phyloP scores from a whole-genome alignment of 306 rosid species.

The Malus domestica region DNA sequence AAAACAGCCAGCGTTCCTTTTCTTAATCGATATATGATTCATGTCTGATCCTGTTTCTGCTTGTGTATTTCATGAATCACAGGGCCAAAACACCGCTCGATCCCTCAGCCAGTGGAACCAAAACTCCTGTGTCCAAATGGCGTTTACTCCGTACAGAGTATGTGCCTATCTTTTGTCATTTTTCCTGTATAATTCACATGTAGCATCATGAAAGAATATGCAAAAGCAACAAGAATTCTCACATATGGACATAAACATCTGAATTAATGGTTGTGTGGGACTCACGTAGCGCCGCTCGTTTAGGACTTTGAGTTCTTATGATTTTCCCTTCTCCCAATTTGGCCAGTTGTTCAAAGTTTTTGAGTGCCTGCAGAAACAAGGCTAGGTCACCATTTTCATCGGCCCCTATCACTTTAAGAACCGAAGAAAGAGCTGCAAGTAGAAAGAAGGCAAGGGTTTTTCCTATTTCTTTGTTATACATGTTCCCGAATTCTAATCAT shows the following conservation, averaged over 20 bases:
- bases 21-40: background rate
- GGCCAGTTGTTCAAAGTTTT: constrained; percentile 37
- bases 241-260: background rate
- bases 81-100: constrained; percentile 49
- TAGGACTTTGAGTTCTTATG: constrained; percentile 1
- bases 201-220: background rate
- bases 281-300: background rate
- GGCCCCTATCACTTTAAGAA: constrained; percentile 74
- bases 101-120: constrained; percentile 33
- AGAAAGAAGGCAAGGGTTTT: constrained; percentile 68
- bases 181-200: background rate
- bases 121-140: constrained; percentile 50
- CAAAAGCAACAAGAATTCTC: background rate
- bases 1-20: background rate
- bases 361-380: constrained; percentile 67
- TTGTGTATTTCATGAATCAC: background rate
- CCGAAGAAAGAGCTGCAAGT: constrained; percentile 86
- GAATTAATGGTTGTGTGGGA: background rate
- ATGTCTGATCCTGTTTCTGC: background rate
- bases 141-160: constrained; percentile 59
- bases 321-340: constrained; percentile 10
- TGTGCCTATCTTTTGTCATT: constrained; percentile 1
- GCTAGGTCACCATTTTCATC: constrained; percentile 64
- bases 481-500: background rate
- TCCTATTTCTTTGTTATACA: constrained; percentile 1